Percentiles rank a stretch among this genome's conserved stretches.
These are phyloP conservation scores for Ogataea minuta DNA, from an alignment of 805 yeast species.

Conservation along the genomic window DNA sequence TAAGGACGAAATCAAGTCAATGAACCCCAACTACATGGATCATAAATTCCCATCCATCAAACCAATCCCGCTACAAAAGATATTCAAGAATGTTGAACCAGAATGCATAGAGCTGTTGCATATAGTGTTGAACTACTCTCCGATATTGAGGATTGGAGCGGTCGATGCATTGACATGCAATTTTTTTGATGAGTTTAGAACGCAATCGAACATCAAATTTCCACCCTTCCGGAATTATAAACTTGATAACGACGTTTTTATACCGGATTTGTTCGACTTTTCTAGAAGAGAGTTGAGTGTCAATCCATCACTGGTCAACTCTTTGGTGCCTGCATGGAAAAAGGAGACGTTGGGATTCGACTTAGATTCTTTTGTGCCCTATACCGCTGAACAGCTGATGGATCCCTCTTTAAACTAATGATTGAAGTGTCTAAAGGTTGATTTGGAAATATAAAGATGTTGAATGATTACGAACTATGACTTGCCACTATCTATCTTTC, in stretches of 20 bases:
- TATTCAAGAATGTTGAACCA: conserved; percentile 55
- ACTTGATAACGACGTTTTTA: conserved; percentile 33
- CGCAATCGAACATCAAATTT: conserved; percentile 21
- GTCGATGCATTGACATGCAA: conserved; percentile 48
- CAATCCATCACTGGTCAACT: conserved; percentile 38
- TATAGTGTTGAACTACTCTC: conserved; percentile 64
- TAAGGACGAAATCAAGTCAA: conserved; percentile 83
- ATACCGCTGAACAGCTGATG: conserved; percentile 36
- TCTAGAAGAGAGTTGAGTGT: conserved; percentile 50
- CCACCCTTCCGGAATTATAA: conserved; percentile 42
- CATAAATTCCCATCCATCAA: conserved; percentile 88
- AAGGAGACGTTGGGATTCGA: conserved; percentile 22
- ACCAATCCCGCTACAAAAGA: conserved; percentile 69
- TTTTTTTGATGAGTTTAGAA: conserved; percentile 55
- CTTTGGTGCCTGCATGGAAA: conserved; percentile 44
- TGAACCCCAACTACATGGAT: conserved; percentile 97
- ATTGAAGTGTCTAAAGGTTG: conserved; percentile 3
- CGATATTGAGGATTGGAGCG: conserved; percentile 61
- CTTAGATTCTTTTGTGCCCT: conserved; percentile 41
- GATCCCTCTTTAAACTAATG: conserved; percentile 24
- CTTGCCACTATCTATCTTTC: conserved; percentile 1
- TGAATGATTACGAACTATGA: conserved; percentile 10
- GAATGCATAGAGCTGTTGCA: conserved; percentile 57
- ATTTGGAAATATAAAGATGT: conserved; percentile 4
- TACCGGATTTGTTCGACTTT: conserved; percentile 54